Conservation (phyloP, 805 yeast species). For the Cyberlindnera veronae region DNA sequence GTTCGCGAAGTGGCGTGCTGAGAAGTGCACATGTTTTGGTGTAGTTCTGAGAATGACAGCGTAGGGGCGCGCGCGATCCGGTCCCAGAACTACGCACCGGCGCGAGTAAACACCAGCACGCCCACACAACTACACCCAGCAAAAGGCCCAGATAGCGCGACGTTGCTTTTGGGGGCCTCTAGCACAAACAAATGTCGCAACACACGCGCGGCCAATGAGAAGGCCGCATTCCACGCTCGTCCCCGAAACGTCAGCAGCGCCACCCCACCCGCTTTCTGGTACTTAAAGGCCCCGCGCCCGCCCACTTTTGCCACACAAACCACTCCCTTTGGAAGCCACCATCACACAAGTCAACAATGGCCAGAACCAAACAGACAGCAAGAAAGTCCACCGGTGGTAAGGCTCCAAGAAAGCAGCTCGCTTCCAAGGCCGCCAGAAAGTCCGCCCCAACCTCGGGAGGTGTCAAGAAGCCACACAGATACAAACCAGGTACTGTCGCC, state of each 20-base stretch:
- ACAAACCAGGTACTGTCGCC: slow-evolving; percentile 96
- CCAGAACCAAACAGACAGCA: slow-evolving; percentile 92
- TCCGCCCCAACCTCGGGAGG: slow-evolving; percentile 91
- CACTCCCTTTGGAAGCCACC: slow-evolving; percentile 8
- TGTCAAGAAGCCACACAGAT: slow-evolving; percentile 94
- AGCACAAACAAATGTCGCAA: background rate
- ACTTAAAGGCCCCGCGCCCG: background rate
- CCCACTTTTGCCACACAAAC: background rate
- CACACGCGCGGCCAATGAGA: slow-evolving; percentile 1
- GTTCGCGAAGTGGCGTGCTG: slow-evolving; percentile 1
- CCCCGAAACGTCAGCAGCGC: background rate
- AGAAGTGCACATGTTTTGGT: slow-evolving; percentile 1
- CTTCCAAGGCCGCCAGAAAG: slow-evolving; percentile 91
- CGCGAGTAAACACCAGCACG: slow-evolving; percentile 1
- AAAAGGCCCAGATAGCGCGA: too few relatives aligned
- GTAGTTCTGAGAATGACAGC: slow-evolving; percentile 1
- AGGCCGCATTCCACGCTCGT: background rate
- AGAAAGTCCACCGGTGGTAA: slow-evolving; percentile 96
- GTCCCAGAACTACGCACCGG: background rate
- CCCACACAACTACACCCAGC: background rate
- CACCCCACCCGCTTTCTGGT: background rate
- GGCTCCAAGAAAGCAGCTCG: slow-evolving; percentile 92
- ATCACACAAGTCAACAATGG: slow-evolving; percentile 46
- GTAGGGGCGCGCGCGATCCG: background rate
- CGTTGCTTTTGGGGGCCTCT: too few relatives aligned